phyloP scores from a whole-genome alignment of 2,329 filamentous ascomycete genomes.

The Aspergillus novofumigatus region DNA sequence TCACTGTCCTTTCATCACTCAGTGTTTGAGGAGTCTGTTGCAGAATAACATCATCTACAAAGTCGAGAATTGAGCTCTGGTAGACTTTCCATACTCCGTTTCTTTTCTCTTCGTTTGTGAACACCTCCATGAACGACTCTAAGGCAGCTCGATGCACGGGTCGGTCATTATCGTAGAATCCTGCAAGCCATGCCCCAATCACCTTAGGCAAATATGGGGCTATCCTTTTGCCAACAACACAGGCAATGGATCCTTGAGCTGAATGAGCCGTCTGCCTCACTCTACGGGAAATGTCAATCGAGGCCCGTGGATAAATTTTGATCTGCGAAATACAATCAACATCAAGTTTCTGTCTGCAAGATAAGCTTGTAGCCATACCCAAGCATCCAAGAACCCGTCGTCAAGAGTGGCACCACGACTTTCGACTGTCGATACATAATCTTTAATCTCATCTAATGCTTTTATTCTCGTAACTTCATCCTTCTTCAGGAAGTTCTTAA shows the following conservation, averaged over 20 bases:
- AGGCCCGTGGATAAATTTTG: constrained; percentile 79
- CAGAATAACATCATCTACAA: constrained; percentile 70
- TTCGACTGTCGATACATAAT: constrained; percentile 57
- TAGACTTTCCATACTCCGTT: constrained; percentile 74
- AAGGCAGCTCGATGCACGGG: constrained; percentile 70
- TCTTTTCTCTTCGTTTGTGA: constrained; percentile 75
- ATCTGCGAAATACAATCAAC: constrained; percentile 50
- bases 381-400: constrained; percentile 79
- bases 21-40: constrained; percentile 76
- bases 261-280: constrained; percentile 83
- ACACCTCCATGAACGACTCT: constrained; percentile 70
- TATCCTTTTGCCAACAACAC: constrained; percentile 70
- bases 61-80: constrained; percentile 74
- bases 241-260: constrained; percentile 62
- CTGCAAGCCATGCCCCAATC: constrained; percentile 86
- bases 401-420: constrained; percentile 60
- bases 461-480: constrained; percentile 89
- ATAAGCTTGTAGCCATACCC: constrained; percentile 56
- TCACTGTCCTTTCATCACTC: constrained; percentile 84
- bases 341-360: constrained; percentile 3
- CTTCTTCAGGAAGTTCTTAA: constrained; percentile 90
- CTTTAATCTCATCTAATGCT: constrained; percentile 78
- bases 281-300: constrained; percentile 82
- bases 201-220: constrained; percentile 72
- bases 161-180: constrained; percentile 80